Conservation (phyloP, 495 filamentous ascomycete species). For the Acidiella bohemica region DNA sequence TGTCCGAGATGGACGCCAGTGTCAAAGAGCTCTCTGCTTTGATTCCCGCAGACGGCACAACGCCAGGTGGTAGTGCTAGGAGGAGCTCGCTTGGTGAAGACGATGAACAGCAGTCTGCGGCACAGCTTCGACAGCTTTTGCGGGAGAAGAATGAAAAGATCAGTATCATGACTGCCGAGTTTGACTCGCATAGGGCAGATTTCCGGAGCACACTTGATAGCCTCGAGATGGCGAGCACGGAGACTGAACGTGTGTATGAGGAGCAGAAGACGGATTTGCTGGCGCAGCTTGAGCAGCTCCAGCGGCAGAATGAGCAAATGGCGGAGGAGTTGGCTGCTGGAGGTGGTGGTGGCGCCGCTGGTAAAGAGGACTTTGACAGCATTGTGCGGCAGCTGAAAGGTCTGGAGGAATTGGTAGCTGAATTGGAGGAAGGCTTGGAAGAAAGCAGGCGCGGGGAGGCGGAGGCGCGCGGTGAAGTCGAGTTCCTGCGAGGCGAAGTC, state of each 20-base stretch:
- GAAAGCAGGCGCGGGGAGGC: slow-evolving; percentile 94
- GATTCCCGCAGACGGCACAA: slow-evolving; percentile 28
- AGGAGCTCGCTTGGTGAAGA: slow-evolving; percentile 32
- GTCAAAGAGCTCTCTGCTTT: slow-evolving; percentile 61
- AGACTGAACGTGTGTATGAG: slow-evolving; percentile 97
- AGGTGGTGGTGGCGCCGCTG: slow-evolving; percentile 1
- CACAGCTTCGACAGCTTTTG: slow-evolving; percentile 65
- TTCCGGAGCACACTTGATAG: slow-evolving; percentile 96
- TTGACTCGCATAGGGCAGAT: slow-evolving; percentile 88
- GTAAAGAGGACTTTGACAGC: slow-evolving; percentile 59
- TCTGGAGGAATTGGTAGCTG: slow-evolving; percentile 87
- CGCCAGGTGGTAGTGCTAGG: slow-evolving; percentile 26
- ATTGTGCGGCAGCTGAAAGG: slow-evolving; percentile 87
- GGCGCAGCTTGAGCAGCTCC: slow-evolving; percentile 66
- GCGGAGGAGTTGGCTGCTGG: slow-evolving; percentile 3
- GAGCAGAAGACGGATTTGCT: slow-evolving; percentile 80
- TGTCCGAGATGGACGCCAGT: slow-evolving; percentile 75
- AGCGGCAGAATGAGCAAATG: slow-evolving; percentile 52
- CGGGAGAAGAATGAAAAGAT: slow-evolving; percentile 97
- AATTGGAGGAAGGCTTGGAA: slow-evolving; percentile 92
- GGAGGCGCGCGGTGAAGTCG: slow-evolving; percentile 89
- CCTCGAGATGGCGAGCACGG: slow-evolving; percentile 85
- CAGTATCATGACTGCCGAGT: slow-evolving; percentile 77
- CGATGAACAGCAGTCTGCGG: slow-evolving; percentile 63
- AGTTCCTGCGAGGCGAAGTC: slow-evolving; percentile 91